Percentiles rank a stretch among this genome's conserved stretches.
These are phyloP conservation scores for Westerdykella aurantiaca DNA, from an alignment of 2,329 filamentous ascomycete genomes.

Conservation along the genomic window DNA sequence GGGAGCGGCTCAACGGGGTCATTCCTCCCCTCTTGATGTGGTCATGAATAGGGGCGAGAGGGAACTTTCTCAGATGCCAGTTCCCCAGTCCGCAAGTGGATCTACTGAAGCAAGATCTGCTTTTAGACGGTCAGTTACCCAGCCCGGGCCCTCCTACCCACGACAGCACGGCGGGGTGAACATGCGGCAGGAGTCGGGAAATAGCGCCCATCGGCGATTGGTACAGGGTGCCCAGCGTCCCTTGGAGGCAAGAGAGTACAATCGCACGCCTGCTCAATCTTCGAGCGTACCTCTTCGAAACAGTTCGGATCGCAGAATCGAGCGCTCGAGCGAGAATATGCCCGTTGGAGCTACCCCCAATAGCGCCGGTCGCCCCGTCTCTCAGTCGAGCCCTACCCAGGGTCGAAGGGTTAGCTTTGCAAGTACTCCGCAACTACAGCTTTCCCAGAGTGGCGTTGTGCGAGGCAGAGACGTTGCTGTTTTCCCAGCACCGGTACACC, in stretches of 20 bases:
- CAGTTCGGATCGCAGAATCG: slow-evolving; percentile 4
- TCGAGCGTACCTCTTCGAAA: no score
- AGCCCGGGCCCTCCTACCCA: no score
- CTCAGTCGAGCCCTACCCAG: background rate
- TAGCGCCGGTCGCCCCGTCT: no score
- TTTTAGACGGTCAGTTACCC: no score
- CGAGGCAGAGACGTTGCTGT: no score
- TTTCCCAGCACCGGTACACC: slow-evolving; percentile 9
- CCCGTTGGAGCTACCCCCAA: slow-evolving; percentile 2
- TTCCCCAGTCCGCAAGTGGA: no score
- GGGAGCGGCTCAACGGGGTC: slow-evolving; percentile 13
- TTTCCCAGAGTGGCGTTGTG: no score
- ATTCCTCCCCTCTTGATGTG: slow-evolving; percentile 24
- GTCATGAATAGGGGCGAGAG: slow-evolving; percentile 1
- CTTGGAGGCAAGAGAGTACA: no score
- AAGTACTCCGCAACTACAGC: background rate
- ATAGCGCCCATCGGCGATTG: slow-evolving; percentile 1
- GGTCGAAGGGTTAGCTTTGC: background rate
- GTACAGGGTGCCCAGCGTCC: background rate
- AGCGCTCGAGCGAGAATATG: slow-evolving; percentile 22
- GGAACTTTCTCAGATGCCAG: no score
- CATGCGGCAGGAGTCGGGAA: slow-evolving; percentile 4
- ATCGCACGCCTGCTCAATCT: no score
- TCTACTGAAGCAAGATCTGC: no score
- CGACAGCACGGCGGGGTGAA: no score